phyloP scores from a whole-genome alignment of 306 rosid genomes.

The Sicyos edulis region DNA sequence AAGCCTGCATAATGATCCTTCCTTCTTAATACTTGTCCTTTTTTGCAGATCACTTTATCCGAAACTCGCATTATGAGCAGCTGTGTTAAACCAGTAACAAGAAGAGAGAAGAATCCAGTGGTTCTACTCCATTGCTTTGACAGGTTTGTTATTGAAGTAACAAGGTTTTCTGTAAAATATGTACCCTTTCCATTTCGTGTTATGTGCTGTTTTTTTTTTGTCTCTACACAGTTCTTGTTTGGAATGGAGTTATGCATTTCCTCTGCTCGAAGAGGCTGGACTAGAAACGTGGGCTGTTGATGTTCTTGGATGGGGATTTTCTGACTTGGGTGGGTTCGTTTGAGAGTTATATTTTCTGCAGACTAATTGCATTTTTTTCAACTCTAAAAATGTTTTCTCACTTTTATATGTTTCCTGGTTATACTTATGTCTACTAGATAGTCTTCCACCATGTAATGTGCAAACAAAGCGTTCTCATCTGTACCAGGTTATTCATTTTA shows the following conservation, averaged over 20 bases:
- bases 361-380: neutral
- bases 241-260: slow-evolving; percentile 82
- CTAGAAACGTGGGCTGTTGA: slow-evolving; percentile 92
- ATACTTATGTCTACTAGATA: slow-evolving; percentile 38
- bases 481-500: slow-evolving; percentile 52
- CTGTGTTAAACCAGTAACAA: slow-evolving; percentile 64
- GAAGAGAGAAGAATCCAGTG: slow-evolving; percentile 57
- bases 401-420: neutral
- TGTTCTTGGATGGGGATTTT: slow-evolving; percentile 99
- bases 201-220: slow-evolving; percentile 10
- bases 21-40: neutral
- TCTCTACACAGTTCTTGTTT: slow-evolving; percentile 65
- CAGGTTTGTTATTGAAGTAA: slow-evolving; percentile 43
- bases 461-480: slow-evolving; percentile 79
- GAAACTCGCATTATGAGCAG: slow-evolving; percentile 72
- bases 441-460: slow-evolving; percentile 63
- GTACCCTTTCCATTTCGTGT: slow-evolving; percentile 19
- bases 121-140: slow-evolving; percentile 93
- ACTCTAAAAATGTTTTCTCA: slow-evolving; percentile 6
- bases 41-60: slow-evolving; percentile 47
- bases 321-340: slow-evolving; percentile 59
- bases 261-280: slow-evolving; percentile 83
- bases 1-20: neutral
- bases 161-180: slow-evolving; percentile 5
- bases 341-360: neutral